Conservation (phyloP, 495 filamentous ascomycete species). For the Xylaria intraflava region DNA sequence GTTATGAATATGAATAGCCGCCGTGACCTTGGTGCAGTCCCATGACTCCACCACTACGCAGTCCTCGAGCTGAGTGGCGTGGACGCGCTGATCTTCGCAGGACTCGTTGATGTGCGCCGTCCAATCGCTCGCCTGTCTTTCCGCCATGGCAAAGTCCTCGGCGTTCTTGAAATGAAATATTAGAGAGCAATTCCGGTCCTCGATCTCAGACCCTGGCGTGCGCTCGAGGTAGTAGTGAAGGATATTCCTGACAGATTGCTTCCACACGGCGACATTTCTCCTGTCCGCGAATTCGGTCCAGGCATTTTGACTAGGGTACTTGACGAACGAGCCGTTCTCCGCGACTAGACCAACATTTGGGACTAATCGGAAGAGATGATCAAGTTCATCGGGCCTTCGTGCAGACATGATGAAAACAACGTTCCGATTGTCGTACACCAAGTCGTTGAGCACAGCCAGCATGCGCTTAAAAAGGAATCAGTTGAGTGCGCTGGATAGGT, state of each 20-base stretch:
- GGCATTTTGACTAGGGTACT: conserved; percentile 53
- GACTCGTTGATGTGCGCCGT: conserved; percentile 91
- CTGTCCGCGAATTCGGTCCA: conserved; percentile 73
- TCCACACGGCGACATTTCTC: conserved; percentile 63
- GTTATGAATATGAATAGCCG: conserved; percentile 62
- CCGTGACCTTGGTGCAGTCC: conserved; percentile 78
- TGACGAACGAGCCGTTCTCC: conserved; percentile 87
- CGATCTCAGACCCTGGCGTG: conserved; percentile 76
- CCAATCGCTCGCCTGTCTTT: conserved; percentile 74
- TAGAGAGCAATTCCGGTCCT: conserved; percentile 77
- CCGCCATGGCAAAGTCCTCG: conserved; percentile 64
- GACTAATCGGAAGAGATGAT: conserved; percentile 71
- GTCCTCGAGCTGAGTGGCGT: conserved; percentile 71
- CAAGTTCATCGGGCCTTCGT: conserved; percentile 77
- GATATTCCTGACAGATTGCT: conserved; percentile 65
- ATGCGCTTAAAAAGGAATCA: conserved; percentile 46
- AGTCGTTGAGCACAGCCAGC: conserved; percentile 68
- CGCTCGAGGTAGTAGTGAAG: conserved; percentile 83
- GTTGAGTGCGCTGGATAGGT: background rate
- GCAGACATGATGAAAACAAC: conserved; percentile 92
- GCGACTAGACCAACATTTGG: conserved; percentile 78
- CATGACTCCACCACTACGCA: conserved; percentile 74
- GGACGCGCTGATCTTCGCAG: conserved; percentile 71
- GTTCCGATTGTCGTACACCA: conserved; percentile 70
- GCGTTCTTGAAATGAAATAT: conserved; percentile 82